phyloP scores from a whole-genome alignment of 129 eudicot species.

The Scalesia atractyloides region DNA sequence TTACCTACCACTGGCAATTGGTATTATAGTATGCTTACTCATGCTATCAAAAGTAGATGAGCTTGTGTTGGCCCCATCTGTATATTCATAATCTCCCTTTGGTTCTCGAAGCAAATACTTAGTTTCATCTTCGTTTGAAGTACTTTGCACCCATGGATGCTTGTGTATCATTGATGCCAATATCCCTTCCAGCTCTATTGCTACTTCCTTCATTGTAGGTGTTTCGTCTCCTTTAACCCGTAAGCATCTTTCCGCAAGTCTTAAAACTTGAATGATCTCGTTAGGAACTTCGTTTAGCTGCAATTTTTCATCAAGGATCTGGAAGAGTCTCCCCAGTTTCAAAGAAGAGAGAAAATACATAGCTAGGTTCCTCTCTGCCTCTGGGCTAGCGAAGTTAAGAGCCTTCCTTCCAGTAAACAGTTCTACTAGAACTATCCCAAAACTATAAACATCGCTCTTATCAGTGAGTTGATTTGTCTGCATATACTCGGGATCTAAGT shows the following conservation, averaged over 20 bases:
- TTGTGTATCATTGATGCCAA: slow-evolving; percentile 24
- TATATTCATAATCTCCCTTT: neutral
- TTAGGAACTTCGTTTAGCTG: slow-evolving; percentile 16
- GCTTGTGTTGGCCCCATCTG: neutral
- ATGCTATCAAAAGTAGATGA: slow-evolving; percentile 23
- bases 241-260: slow-evolving; percentile 33
- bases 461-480: too few species aligned
- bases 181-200: slow-evolving; percentile 35
- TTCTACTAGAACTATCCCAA: neutral
- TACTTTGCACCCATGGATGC: slow-evolving; percentile 40
- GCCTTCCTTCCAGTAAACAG: neutral
- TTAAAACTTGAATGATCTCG: slow-evolving; percentile 24
- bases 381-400: neutral
- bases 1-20: slow-evolving; percentile 30
- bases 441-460: too few species aligned
- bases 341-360: neutral
- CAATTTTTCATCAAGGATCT: slow-evolving; percentile 24
- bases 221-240: slow-evolving; percentile 35
- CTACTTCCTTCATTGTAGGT: slow-evolving; percentile 43
- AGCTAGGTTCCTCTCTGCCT: neutral
- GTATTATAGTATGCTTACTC: neutral
- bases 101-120: slow-evolving; percentile 26
- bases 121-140: slow-evolving; percentile 13
- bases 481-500: too few species aligned
- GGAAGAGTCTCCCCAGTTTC: neutral